These are phyloP conservation scores for Astrothelium macrocarpum DNA, from an alignment of 495 filamentous ascomycete species.

Conservation along the genomic window DNA sequence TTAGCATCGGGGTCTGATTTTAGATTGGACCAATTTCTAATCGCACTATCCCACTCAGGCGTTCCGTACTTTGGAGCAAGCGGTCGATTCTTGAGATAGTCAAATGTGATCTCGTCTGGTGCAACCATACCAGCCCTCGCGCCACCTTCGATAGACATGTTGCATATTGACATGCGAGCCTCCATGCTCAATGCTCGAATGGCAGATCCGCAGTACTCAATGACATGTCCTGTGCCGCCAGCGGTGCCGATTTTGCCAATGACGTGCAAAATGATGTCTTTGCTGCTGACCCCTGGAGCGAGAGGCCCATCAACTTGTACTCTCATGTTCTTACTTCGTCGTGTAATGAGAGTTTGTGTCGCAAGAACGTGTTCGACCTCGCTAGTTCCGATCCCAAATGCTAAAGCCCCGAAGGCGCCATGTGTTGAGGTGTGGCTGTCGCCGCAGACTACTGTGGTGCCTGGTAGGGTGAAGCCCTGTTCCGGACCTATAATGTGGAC, in stretches of 20 bases:
- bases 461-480: slow-evolving; percentile 96
- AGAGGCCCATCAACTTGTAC: slow-evolving; percentile 89
- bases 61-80: slow-evolving; percentile 76
- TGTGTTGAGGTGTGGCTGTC: slow-evolving; percentile 97
- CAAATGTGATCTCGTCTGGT: slow-evolving; percentile 85
- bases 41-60: slow-evolving; percentile 81
- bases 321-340: slow-evolving; percentile 96
- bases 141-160: slow-evolving; percentile 99
- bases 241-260: slow-evolving; percentile 94
- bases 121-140: slow-evolving; percentile 95
- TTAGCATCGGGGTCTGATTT: slow-evolving; percentile 75
- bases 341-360: slow-evolving; percentile 89
- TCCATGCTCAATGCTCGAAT: slow-evolving; percentile 89
- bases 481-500: slow-evolving; percentile 99
- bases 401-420: slow-evolving; percentile 89
- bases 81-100: slow-evolving; percentile 85
- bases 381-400: slow-evolving; percentile 95
- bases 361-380: slow-evolving; percentile 98
- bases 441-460: slow-evolving; percentile 94
- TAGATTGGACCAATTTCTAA: slow-evolving; percentile 80
- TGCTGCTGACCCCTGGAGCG: slow-evolving; percentile 85
- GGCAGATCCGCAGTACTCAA: slow-evolving; percentile 92
- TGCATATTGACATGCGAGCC: slow-evolving; percentile 97
- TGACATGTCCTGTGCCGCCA: slow-evolving; percentile 87
- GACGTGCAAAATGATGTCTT: slow-evolving; percentile 89